These are phyloP conservation scores for Sanghuangporus baumii DNA, from an alignment of 1,284 basidiomycete species.

Conservation along the genomic window DNA sequence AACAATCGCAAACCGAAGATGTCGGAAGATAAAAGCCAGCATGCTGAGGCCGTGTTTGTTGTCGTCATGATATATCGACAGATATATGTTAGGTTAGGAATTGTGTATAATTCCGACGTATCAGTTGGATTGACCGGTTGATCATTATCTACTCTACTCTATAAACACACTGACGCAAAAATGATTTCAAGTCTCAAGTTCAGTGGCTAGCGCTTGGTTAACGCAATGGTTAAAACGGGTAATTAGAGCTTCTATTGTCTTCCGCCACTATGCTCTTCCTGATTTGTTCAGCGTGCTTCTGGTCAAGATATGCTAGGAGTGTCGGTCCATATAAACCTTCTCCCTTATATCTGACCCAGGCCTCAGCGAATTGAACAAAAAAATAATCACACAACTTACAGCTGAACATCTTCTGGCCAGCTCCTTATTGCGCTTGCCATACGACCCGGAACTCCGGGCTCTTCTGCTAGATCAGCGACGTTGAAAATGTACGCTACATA, in stretches of 20 bases:
- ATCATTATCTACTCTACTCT: no score
- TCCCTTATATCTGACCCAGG: constrained; percentile 47
- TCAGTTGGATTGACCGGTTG: no score
- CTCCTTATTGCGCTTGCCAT: constrained; percentile 62
- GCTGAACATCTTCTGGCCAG: constrained; percentile 63
- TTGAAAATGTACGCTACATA: constrained; percentile 32
- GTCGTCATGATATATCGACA: no score
- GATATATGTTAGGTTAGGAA: no score
- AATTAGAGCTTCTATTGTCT: constrained; percentile 15
- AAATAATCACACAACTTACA: constrained; percentile 24
- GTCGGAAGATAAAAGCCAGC: no score
- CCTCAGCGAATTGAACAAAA: background rate
- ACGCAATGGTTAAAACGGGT: constrained; percentile 8
- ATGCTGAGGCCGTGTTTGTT: no score
- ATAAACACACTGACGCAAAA: no score
- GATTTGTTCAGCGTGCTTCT: constrained; percentile 35
- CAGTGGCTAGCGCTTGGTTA: no score
- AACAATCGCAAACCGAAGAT: no score
- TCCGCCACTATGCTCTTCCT: constrained; percentile 23
- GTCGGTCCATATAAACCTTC: constrained; percentile 40
- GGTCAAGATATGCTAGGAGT: constrained; percentile 45
- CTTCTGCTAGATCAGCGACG: constrained; percentile 49
- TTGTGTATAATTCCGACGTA: no score
- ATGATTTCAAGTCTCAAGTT: no score
- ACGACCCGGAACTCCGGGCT: constrained; percentile 61